Base-by-base conservation (phyloP, 345 rosid genomes). In the Alliaria petiolata region DNA sequence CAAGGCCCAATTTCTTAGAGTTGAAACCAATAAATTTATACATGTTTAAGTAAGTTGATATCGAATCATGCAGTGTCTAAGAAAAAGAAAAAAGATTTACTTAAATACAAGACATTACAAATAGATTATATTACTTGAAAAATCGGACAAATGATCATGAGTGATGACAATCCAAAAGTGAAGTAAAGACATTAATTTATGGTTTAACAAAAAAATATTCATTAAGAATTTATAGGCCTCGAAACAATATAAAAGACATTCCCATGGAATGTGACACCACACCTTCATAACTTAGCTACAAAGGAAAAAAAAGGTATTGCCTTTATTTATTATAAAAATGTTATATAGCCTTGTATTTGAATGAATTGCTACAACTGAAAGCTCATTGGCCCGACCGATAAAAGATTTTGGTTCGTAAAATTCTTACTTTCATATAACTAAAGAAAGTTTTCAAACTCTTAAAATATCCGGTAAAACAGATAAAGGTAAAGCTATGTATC, bases 281-380 rank as follows among this genome's bases (percentile, higher is more conserved):
- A 65, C 67, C 59, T 35, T 49, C 60, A 50, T 74, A 66, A 74
- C 78, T 74, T 74, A 74, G 62, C 54, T 62, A n/a, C 78, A 74
- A 74, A 74, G 78, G 78, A 66, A 74, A 56, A n/a, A n/a, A 65
- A 65, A 49, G 53, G 19, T 25, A 46, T 36, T 73, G 59, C 59
- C 47, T 31, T 72, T 51, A 34, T 61, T 52, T 50, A 28, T 46
- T 3, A 3, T 28, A 4, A 20, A 35, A 31, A 42, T 30, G 63
- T 19, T 57, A n/a, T 17, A 10, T n/a, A 43, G 20, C 54, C 33
- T 51, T 40, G 43, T 10, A 0, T 39, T 31, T 51, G 53, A 62
- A 17, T 43, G 35, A 51, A 53, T 13, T 39, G 51, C 16, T 52
- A 33, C 62, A 35, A 9, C 9, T 28, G 4, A 54, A 44, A 57